Base-by-base conservation (phyloP, 2,329 filamentous ascomycete genomes). In the Aureobasidium subglaciale region DNA sequence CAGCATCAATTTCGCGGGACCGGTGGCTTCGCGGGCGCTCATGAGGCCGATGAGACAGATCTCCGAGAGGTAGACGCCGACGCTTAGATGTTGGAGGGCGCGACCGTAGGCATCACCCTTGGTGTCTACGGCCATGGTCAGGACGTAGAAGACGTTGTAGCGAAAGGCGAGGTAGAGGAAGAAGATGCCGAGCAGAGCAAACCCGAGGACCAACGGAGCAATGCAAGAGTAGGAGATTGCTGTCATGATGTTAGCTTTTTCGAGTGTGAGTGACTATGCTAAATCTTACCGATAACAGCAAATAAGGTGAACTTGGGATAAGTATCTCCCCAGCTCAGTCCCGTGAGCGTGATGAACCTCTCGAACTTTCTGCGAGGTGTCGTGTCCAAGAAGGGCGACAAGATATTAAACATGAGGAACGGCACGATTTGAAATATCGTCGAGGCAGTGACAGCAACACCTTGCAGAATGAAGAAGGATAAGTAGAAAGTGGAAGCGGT, bases 61-160 rank as follows among this genome's bases (percentile, higher is more conserved):
- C 56, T 76, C 71, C 11, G 71, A 69, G 2, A 77, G 63, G 59
- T 76, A 77, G 32, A 76, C 67, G 38, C 74, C 74, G 11, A 68
- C 68, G 18, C 70, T 70, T 16, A 77, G 65, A 48, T 77, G 74
- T 46, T 71, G 67, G 20, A 77, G 56, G 0, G 74, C 74, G 25
- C 70, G 70, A 32, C 68, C 66, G 58, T 76, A 76, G 1, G 69
- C 68, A 3, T 63, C 64, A 8, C 74, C 74, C 54, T 70, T 68
- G 34, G 74, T 76, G 52, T 75, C 73, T 22, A 75, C 66, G 35
- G 68, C 61, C 37, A 70, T 72, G 48, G 71, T 71, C 56, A 73
- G 71, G 3, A 72, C 72, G 63, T 74, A 76, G n/a, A 76, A 68
- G 48, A 75, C 69, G 61, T 75, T 76, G 68, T 76, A 77, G 20